Evolutionary conservation across 768 basidiomycete species (phyloP).

Genomic region (Leucocoprinus birnbaumii): DNA sequence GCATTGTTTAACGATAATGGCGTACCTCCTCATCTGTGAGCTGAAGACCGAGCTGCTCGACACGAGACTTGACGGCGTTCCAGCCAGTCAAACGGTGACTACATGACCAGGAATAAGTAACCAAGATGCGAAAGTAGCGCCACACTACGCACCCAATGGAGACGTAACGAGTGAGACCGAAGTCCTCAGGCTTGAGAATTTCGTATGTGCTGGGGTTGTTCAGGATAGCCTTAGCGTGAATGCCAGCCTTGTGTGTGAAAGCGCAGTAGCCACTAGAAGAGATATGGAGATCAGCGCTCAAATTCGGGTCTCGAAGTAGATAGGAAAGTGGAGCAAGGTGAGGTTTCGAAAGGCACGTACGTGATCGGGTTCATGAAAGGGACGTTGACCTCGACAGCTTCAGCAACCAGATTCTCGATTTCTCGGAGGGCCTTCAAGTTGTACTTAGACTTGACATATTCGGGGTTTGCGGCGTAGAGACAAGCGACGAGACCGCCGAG

Average conservation of each 20-base stretch:
- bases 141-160: constrained; percentile 74
- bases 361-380: constrained; percentile 97
- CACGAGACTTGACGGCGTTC: constrained; percentile 99
- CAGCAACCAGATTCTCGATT: constrained; percentile 97
- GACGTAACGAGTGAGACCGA: constrained; percentile 95
- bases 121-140: background rate
- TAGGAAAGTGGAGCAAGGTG: background rate
- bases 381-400: constrained; percentile 96
- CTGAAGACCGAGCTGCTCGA: constrained; percentile 90
- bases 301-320: too few species aligned
- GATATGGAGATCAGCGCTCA: constrained; percentile 8
- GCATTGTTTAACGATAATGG: background rate
- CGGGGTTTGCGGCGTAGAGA: constrained; percentile 94
- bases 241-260: constrained; percentile 99
- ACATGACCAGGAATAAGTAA: constrained; percentile 4
- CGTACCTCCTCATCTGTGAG: constrained; percentile 86
- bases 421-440: constrained; percentile 96
- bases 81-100: constrained; percentile 96
- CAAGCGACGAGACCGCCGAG: constrained; percentile 96
- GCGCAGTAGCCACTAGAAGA: constrained; percentile 91
- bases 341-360: constrained; percentile 34
- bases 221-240: constrained; percentile 98
- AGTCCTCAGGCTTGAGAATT: constrained; percentile 98
- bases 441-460: constrained; percentile 99
- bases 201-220: constrained; percentile 99